Evolutionary conservation across 1,284 basidiomycete genomes (phyloP).

Genomic region (Leccinum pallidistipes): DNA sequence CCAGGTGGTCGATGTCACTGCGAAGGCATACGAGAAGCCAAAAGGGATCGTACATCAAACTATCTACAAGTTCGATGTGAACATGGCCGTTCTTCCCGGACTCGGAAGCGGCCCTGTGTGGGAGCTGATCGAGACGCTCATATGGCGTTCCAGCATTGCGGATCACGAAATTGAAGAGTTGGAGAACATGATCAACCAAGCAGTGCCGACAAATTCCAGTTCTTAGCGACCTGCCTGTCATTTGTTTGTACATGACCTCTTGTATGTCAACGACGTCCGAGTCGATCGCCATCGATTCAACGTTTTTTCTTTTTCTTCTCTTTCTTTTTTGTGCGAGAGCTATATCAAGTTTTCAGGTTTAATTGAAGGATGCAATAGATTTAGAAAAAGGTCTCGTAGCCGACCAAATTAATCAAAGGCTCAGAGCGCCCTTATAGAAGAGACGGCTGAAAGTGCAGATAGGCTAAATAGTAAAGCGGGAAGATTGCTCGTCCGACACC

Average conservation of each 20-base stretch:
- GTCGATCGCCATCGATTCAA: no score
- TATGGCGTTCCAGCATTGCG: conserved; percentile 14
- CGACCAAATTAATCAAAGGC: no score
- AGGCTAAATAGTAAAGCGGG: no score
- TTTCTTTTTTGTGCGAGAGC: neutral
- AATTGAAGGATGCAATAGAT: no score
- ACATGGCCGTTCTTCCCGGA: neutral
- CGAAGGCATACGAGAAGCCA: neutral
- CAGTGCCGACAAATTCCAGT: neutral
- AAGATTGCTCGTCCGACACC: no score
- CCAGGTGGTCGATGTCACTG: neutral
- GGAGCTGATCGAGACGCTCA: conserved; percentile 13
- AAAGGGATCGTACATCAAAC: neutral
- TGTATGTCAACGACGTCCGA: neutral
- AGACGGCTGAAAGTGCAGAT: no score
- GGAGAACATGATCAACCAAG: neutral
- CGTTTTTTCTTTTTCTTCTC: no score
- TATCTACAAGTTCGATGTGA: conserved; percentile 2
- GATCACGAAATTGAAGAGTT: conserved; percentile 9
- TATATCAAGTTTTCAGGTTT: no score
- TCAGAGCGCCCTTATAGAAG: no score
- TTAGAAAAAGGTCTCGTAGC: no score
- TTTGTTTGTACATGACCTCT: neutral
- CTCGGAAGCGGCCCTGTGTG: conserved; percentile 7
- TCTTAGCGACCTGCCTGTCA: neutral